phyloP scores from a whole-genome alignment of 2,329 filamentous ascomycete species.

The Ascochyta fabae region DNA sequence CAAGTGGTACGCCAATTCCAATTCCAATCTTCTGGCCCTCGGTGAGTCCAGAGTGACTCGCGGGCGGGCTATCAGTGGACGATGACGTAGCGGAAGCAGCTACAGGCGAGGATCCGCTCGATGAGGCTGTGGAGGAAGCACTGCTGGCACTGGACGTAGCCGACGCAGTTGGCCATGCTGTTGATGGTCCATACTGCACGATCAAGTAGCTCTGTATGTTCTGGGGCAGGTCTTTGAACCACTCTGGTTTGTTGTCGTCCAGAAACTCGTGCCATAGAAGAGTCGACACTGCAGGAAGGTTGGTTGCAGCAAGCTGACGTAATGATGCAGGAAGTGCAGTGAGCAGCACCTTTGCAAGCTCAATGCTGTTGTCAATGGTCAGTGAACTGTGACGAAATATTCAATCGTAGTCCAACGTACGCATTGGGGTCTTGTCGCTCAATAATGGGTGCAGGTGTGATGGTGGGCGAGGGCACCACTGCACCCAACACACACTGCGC shows the following conservation, averaged over 20 bases:
- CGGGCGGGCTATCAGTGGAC: conserved; percentile 26
- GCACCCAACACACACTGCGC: conserved; percentile 20
- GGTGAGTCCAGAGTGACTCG: conserved; percentile 29
- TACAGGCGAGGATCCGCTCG: neutral
- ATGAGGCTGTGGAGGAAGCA: conserved; percentile 10
- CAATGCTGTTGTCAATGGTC: conserved; percentile 31
- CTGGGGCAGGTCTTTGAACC: conserved; percentile 42
- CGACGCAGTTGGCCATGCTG: conserved; percentile 33
- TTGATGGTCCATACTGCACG: conserved; percentile 40
- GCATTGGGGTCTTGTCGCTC: conserved; percentile 38
- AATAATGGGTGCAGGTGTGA: conserved; percentile 39
- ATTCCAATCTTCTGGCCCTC: conserved; percentile 42
- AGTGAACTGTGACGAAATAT: conserved; percentile 1
- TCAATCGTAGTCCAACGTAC: conserved; percentile 26
- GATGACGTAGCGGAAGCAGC: conserved; percentile 8
- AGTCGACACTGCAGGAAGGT: conserved; percentile 44
- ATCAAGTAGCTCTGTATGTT: conserved; percentile 46
- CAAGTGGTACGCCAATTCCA: conserved; percentile 59
- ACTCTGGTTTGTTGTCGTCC: conserved; percentile 41
- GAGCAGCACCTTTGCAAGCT: conserved; percentile 42
- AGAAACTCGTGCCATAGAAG: conserved; percentile 45
- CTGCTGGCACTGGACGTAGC: conserved; percentile 16
- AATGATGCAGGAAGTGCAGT: conserved; percentile 46
- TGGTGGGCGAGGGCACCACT: conserved; percentile 25
- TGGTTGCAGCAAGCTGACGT: conserved; percentile 44